Conservation (phyloP, 768 basidiomycete genomes). For the Cytidiella melzeri region DNA sequence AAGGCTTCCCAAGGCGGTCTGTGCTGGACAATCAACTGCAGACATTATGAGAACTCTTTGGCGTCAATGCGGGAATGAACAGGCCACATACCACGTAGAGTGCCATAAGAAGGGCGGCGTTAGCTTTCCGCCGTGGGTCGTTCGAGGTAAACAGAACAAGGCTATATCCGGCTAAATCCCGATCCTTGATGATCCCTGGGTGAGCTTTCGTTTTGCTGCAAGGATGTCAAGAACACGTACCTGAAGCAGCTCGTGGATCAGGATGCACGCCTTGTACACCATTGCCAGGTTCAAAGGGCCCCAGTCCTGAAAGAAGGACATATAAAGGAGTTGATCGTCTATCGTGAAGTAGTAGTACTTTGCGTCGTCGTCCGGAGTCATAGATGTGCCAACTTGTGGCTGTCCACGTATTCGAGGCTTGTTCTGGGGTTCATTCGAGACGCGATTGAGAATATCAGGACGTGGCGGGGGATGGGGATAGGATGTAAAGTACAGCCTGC, state of each 20-base stretch:
- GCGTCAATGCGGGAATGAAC: background rate
- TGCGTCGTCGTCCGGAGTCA: constrained; percentile 67
- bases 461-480: constrained; percentile 72
- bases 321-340: constrained; percentile 87
- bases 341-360: constrained; percentile 88
- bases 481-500: constrained; percentile 83
- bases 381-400: constrained; percentile 51
- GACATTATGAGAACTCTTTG: background rate
- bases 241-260: constrained; percentile 85
- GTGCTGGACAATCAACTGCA: constrained; percentile 86
- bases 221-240: constrained; percentile 30
- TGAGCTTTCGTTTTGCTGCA: background rate
- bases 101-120: constrained; percentile 90
- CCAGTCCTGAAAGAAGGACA: constrained; percentile 94
- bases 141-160: constrained; percentile 85
- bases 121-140: constrained; percentile 84
- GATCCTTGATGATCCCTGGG: constrained; percentile 45
- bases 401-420: constrained; percentile 58
- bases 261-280: constrained; percentile 89
- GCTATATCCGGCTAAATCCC: constrained; percentile 62
- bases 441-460: constrained; percentile 58
- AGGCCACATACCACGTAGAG: constrained; percentile 73
- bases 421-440: constrained; percentile 43
- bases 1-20: constrained; percentile 93
- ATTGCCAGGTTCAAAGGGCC: constrained; percentile 89